Conservation (phyloP, 164 flowering plant genomes). For the Vitis labrusca region DNA sequence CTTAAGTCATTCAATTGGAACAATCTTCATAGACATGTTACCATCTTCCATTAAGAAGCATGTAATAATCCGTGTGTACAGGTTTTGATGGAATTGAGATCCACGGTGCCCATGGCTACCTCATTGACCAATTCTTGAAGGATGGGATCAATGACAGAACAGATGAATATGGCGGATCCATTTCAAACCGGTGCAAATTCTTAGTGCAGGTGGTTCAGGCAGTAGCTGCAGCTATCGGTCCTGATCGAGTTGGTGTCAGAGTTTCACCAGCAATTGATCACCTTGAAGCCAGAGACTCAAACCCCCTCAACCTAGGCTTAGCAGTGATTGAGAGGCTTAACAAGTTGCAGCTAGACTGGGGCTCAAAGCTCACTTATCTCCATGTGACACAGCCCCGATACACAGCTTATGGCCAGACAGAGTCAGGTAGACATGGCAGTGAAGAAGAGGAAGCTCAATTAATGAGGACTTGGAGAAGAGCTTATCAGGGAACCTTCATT, state of each 20-base stretch:
- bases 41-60: too few species aligned
- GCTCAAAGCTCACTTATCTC: constrained; percentile 27
- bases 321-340: constrained; percentile 44
- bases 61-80: constrained; percentile 6
- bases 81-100: constrained; percentile 76
- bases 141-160: constrained; percentile 64
- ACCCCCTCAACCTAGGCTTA: constrained; percentile 54
- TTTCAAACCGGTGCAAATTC: constrained; percentile 54
- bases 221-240: constrained; percentile 44
- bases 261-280: constrained; percentile 70
- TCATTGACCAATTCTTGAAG: constrained; percentile 69
- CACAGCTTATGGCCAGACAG: constrained; percentile 55
- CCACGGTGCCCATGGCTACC: constrained; percentile 67
- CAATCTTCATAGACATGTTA: too few species aligned
- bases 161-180: constrained; percentile 65
- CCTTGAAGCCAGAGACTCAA: constrained; percentile 63
- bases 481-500: constrained; percentile 58
- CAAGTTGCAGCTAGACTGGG: constrained; percentile 25
- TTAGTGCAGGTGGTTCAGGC: constrained; percentile 41
- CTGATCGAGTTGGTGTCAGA: constrained; percentile 52
- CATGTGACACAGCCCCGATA: constrained; percentile 52
- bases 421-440: constrained; percentile 44
- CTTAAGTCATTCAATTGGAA: too few species aligned
- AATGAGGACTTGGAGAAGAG: constrained; percentile 40
- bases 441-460: constrained; percentile 49